phyloP scores from a whole-genome alignment of 2,329 filamentous ascomycete genomes.

The Arthrobotrys iridis region DNA sequence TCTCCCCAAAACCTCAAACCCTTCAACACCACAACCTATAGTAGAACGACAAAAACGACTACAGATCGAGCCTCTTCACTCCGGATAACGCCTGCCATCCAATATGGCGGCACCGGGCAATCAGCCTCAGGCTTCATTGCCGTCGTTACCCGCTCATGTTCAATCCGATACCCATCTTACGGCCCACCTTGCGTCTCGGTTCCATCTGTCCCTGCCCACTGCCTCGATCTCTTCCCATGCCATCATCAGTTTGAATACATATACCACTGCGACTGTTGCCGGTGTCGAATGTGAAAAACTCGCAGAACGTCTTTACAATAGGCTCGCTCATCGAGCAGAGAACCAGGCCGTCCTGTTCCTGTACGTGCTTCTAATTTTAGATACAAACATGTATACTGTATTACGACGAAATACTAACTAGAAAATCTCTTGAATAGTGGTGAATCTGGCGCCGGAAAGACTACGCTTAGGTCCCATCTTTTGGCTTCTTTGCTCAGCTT shows the following conservation, averaged over 20 bases:
- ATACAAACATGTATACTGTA: neutral
- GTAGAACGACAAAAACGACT: neutral
- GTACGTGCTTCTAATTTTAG: conserved; percentile 64
- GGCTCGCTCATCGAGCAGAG: conserved; percentile 86
- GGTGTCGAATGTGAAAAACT: conserved; percentile 82
- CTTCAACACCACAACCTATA: conserved; percentile 3
- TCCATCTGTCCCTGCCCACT: conserved; percentile 89
- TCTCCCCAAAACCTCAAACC: neutral
- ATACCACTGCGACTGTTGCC: conserved; percentile 85
- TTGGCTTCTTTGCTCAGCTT: conserved; percentile 86
- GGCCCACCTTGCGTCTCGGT: conserved; percentile 84
- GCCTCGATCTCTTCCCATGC: conserved; percentile 90
- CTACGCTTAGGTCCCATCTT: conserved; percentile 88
- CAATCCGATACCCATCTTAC: conserved; percentile 82
- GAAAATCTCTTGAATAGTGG: conserved; percentile 69
- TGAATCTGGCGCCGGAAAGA: conserved; percentile 96
- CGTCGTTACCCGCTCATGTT: conserved; percentile 83
- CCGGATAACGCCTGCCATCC: conserved; percentile 33
- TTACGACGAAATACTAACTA: neutral
- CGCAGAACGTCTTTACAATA: conserved; percentile 83
- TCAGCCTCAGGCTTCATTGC: conserved; percentile 86
- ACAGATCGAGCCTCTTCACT: neutral
- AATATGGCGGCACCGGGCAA: conserved; percentile 63
- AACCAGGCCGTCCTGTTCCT: conserved; percentile 93
- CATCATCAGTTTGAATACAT: conserved; percentile 92